phyloP scores from a whole-genome alignment of 768 basidiomycete species.

The Hemileccinum impolitum region DNA sequence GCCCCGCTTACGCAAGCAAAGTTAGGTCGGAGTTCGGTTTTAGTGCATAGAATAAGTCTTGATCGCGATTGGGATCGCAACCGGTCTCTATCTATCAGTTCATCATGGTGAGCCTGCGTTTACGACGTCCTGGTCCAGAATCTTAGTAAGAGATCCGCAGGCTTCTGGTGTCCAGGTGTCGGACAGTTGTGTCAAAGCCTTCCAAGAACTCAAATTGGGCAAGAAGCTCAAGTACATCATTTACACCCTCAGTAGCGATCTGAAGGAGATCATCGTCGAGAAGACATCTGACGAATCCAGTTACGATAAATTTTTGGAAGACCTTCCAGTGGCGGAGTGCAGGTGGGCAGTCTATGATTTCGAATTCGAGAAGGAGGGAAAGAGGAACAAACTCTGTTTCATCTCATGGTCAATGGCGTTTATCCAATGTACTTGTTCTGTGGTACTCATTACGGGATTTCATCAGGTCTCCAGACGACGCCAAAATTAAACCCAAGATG shows the following conservation, averaged over 20 bases:
- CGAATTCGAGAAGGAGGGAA: conserved; percentile 71
- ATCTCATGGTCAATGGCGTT: conserved; percentile 70
- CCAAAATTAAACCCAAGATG: conserved; percentile 92
- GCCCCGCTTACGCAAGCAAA: conserved; percentile 28
- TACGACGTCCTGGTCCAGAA: not conserved
- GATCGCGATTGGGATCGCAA: conserved; percentile 28
- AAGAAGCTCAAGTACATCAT: conserved; percentile 84
- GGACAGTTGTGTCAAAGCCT: conserved; percentile 41
- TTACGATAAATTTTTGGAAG: conserved; percentile 71
- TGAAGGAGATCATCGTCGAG: conserved; percentile 72
- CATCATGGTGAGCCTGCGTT: conserved; percentile 29
- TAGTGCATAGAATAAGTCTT: not conserved
- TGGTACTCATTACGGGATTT: not conserved
- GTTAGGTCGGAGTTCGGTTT: conserved; percentile 25
- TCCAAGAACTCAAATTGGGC: conserved; percentile 20
- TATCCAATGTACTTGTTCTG: not conserved
- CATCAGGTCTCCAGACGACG: conserved; percentile 79
- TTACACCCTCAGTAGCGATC: conserved; percentile 57
- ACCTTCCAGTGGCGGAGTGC: conserved; percentile 71
- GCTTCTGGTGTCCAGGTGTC: conserved; percentile 46
- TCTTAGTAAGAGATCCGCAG: conserved; percentile 12
- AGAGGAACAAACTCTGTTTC: conserved; percentile 87
- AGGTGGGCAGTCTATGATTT: conserved; percentile 93
- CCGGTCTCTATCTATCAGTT: conserved; percentile 17
- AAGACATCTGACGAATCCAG: conserved; percentile 48